Percentiles rank a stretch among this genome's conserved stretches.
These are phyloP conservation scores for Gossypium davidsonii DNA, from an alignment of 441 rosid genomes.

Conservation along the genomic window DNA sequence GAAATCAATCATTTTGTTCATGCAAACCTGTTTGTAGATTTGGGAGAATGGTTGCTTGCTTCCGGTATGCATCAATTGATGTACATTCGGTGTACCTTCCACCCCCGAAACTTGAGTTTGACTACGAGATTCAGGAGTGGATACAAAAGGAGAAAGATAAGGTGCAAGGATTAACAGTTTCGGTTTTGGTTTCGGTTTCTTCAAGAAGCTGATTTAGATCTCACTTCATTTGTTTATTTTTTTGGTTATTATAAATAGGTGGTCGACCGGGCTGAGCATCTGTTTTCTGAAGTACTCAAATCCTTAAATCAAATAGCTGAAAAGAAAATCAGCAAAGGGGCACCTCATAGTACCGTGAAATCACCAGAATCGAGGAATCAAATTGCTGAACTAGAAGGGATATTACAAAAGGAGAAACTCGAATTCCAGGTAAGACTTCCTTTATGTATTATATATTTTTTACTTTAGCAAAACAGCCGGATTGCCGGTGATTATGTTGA, in stretches of 20 bases:
- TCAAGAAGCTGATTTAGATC: constrained; percentile 5
- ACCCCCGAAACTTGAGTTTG: constrained; percentile 73
- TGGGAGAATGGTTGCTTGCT: constrained; percentile 97
- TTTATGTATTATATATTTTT: background rate
- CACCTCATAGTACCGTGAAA: constrained; percentile 17
- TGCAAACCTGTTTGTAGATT: constrained; percentile 43
- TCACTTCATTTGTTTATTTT: constrained; percentile 13
- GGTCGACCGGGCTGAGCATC: constrained; percentile 59
- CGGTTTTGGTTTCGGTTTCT: background rate
- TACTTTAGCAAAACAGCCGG: background rate
- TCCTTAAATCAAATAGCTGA: constrained; percentile 53
- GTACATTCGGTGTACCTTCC: constrained; percentile 91
- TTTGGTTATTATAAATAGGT: constrained; percentile 44
- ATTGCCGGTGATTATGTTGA: background rate
- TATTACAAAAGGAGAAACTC: constrained; percentile 70
- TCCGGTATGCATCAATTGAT: constrained; percentile 86
- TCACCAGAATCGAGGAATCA: constrained; percentile 44
- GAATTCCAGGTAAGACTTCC: constrained; percentile 66
- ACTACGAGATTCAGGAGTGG: constrained; percentile 69
- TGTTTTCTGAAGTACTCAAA: constrained; percentile 76
- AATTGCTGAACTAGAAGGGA: constrained; percentile 55
- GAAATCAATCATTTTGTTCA: too few species aligned
- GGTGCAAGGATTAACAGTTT: constrained; percentile 31
- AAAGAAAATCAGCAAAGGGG: constrained; percentile 27
- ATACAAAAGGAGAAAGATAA: constrained; percentile 64